Conservation (phyloP, 257 asterid species). For the Solanum megistacrolobum region DNA sequence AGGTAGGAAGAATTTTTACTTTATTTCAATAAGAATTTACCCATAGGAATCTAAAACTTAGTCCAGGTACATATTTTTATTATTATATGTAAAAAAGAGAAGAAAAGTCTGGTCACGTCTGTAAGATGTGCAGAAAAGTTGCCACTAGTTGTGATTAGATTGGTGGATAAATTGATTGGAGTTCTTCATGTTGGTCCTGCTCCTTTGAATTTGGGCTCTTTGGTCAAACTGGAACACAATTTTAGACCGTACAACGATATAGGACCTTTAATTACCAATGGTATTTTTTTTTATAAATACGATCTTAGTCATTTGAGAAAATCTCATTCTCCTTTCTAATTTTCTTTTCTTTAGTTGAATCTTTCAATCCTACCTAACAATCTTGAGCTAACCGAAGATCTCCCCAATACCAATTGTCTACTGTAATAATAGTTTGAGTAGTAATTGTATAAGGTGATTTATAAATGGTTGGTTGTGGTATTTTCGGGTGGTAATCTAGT, state of each 20-base stretch:
- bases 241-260: neutral
- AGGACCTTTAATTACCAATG: neutral
- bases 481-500: neutral
- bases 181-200: neutral
- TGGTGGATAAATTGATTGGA: neutral
- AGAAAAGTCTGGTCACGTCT: neutral
- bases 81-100: neutral
- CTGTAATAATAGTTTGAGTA: neutral
- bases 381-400: no score
- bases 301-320: no score
- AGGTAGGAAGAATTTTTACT: neutral
- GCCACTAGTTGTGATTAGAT: neutral
- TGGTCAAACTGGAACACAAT: neutral
- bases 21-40: neutral
- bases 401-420: no score
- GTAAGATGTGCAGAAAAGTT: neutral
- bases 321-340: no score
- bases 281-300: no score
- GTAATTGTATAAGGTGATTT: neutral
- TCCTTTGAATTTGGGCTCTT: neutral
- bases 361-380: no score
- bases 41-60: neutral
- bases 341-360: no score
- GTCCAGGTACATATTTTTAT: neutral
- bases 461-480: neutral